Evolutionary conservation across 2,329 filamentous ascomycete species (phyloP).

Genomic region (Penicillium sp.): DNA sequence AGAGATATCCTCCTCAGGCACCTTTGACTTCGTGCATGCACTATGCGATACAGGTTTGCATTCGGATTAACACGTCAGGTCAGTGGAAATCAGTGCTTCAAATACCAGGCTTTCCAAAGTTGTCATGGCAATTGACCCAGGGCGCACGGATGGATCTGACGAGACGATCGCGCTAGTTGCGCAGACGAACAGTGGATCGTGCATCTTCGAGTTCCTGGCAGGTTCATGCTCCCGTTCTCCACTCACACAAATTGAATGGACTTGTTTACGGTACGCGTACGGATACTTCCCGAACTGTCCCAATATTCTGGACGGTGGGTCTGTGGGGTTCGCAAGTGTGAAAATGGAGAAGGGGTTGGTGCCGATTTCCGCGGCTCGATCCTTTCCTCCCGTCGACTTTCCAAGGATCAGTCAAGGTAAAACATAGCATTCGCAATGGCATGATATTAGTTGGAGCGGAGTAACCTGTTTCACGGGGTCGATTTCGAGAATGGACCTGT

Average conservation of each 20-base stretch:
- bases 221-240: not conserved
- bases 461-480: too few species aligned
- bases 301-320: not conserved
- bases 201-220: not conserved
- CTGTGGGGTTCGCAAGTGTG: not conserved
- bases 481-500: not conserved
- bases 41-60: not conserved
- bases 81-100: not conserved
- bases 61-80: not conserved
- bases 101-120: too few species aligned
- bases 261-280: not conserved
- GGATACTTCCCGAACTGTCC: not conserved
- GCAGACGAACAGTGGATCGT: not conserved
- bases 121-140: not conserved
- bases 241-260: not conserved
- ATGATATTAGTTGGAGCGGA: not conserved
- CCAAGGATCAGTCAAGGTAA: not conserved
- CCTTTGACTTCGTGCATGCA: not conserved
- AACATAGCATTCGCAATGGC: not conserved
- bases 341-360: not conserved
- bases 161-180: not conserved
- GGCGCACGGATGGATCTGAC: not conserved
- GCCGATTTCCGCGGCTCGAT: not conserved
- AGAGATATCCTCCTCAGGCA: not conserved
- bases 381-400: not conserved